Percentiles rank a stretch among this genome's conserved stretches.
Conservation (phyloP, 306 rosid species). For the Castanea crenata region DNA sequence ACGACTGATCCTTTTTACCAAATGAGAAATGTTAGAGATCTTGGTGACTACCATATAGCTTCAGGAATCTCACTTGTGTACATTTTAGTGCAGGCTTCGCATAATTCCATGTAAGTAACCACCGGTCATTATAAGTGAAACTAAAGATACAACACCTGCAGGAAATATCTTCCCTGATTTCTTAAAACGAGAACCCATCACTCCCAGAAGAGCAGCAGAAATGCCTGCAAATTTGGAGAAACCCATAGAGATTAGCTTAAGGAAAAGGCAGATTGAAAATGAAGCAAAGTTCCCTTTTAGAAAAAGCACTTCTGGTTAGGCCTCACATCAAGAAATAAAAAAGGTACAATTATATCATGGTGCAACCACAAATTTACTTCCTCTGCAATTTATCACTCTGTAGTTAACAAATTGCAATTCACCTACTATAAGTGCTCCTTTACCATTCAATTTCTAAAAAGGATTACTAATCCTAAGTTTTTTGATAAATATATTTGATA, state of each 20-base stretch:
- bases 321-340: neutral
- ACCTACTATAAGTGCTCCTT: neutral
- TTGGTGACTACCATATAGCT: neutral
- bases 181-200: conserved; percentile 96
- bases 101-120: conserved; percentile 95
- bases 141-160: conserved; percentile 91
- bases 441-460: neutral
- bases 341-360: neutral
- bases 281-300: neutral
- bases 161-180: conserved; percentile 94
- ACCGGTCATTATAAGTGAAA: conserved; percentile 83
- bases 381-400: neutral
- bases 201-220: conserved; percentile 83
- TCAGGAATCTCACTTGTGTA: conserved; percentile 14
- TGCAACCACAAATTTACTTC: neutral
- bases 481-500: neutral
- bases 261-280: neutral
- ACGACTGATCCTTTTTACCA: too few species aligned
- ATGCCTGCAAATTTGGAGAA: conserved; percentile 48
- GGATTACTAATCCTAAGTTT: neutral
- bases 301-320: neutral
- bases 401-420: neutral
- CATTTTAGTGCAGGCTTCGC: conserved; percentile 68
- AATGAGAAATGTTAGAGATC: too few species aligned
- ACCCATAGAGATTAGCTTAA: conserved; percentile 3